These are phyloP conservation scores for Penicillium salamii DNA, from an alignment of 495 filamentous ascomycete genomes.

Conservation along the genomic window DNA sequence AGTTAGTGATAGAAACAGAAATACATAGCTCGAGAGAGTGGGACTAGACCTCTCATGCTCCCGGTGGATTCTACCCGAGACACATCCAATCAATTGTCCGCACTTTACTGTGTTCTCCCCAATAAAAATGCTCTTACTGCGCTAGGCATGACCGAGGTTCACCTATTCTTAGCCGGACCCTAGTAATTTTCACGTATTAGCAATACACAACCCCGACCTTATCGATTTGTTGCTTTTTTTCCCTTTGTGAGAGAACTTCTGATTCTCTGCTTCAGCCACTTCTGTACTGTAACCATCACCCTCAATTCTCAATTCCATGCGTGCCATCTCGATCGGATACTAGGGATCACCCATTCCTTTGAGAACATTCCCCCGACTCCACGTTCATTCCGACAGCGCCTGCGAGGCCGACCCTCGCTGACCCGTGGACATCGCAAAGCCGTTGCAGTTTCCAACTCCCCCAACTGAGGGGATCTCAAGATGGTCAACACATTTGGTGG, in stretches of 20 bases:
- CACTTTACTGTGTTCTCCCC: too few species aligned
- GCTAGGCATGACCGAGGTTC: constrained; percentile 2
- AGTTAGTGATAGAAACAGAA: not conserved
- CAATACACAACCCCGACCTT: constrained; percentile 8
- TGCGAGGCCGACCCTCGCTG: constrained; percentile 2
- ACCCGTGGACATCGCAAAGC: constrained; percentile 9
- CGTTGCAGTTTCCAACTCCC: constrained; percentile 11
- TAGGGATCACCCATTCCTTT: constrained; percentile 24
- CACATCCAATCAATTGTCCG: constrained; percentile 5
- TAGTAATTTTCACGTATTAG: constrained; percentile 8
- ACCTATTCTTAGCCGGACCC: constrained; percentile 10
- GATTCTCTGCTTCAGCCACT: constrained; percentile 3
- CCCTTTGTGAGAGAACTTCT: constrained; percentile 9
- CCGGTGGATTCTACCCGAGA: constrained; percentile 7
- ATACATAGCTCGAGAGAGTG: not conserved
- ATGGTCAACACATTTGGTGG: constrained; percentile 39
- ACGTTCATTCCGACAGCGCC: constrained; percentile 20
- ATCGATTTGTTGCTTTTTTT: constrained; percentile 12
- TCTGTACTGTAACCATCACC: not conserved
- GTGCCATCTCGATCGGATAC: constrained; percentile 13
- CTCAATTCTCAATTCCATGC: not conserved
- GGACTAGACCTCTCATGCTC: not conserved
- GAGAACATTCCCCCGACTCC: constrained; percentile 31
- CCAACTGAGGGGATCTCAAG: constrained; percentile 22
- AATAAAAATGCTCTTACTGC: not conserved